Evolutionary conservation across 345 rosid genomes (phyloP), one percentile per base, ranked within the genome.

Genomic region (Mercurialis annua): DNA sequence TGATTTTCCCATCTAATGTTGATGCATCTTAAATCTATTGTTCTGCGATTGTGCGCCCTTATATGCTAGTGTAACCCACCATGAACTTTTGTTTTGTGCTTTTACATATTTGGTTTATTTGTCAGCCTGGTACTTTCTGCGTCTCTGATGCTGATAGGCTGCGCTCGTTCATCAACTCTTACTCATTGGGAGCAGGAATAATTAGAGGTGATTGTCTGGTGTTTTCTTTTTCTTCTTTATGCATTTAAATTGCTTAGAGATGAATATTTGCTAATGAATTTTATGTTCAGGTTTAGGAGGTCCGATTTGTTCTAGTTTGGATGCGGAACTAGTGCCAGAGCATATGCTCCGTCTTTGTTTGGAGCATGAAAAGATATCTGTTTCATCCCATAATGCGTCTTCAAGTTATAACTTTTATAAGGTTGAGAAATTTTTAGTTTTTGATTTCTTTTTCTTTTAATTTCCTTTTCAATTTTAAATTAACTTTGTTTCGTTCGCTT

Each of bases 311-410:
- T 87, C 92, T 16, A 65, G 67, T 57, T 75, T 94, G 81, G 99
- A 94, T 78, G 73, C 87, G 60, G 84, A 80, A 73, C 95, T 94
- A 78, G 75, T 81, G 42, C 94, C 90, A 34, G 99, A 94, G 82
- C 96, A 91, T 75, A 46, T 87, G 59, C 85, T 94, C 66, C 87
- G 87, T 55, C 81, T 90, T 67, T 84, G 87, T 81, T 69, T 84
- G 67, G 90, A 89, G 77, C 80, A 87, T 64, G 79, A 90, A 52
- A 70, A 56, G 48, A 67, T 56, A 65, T 78, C 73, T 73, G 71
- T 73, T 75, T 76, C 83, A 51, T 29, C 78, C 71, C 69, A 57
- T 64, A 76, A 71, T 64, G 66, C 77, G 64, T 77, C 80, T 68
- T 26, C 63, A 51, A 79, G 68, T 80, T 86, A 85, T 80, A 94